These are phyloP conservation scores for Bolboschoenus planiculmis DNA, from an alignment of 176 grass and related monocot genomes.

Conservation along the genomic window DNA sequence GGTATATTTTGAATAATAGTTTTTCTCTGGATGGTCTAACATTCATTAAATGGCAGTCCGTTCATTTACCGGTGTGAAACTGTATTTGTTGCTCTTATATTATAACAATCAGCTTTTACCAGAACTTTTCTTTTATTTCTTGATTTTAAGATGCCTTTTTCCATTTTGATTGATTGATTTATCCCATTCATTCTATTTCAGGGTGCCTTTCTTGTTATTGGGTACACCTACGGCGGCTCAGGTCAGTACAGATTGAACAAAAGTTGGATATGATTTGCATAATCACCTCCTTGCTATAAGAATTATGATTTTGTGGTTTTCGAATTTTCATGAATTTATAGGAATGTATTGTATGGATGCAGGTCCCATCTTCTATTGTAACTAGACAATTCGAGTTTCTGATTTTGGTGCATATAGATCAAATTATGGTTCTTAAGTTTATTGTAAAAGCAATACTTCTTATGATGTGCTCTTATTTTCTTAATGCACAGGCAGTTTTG, in stretches of 20 bases:
- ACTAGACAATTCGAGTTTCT: not conserved
- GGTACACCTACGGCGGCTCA: conserved; percentile 59
- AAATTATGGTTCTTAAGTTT: not conserved
- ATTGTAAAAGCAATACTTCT: not conserved
- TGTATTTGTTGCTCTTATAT: not conserved
- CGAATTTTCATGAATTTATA: not conserved
- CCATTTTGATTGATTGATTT: not conserved
- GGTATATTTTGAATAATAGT: not conserved
- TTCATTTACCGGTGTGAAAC: not conserved
- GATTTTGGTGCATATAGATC: not conserved
- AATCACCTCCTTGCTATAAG: not conserved
- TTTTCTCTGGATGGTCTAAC: not conserved
- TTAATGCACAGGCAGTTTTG: conserved; percentile 53
- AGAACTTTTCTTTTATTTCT: not conserved
- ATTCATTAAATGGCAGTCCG: not conserved
- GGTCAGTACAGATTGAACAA: conserved; percentile 30
- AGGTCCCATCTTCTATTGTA: not conserved
- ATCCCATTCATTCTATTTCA: conserved; percentile 20
- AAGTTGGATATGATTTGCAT: not conserved
- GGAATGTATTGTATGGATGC: not conserved
- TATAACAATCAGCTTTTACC: not conserved
- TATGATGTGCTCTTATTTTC: conserved; percentile 4
- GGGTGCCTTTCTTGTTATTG: conserved; percentile 71
- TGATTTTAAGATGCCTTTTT: not conserved
- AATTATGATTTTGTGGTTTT: not conserved